phyloP scores from a whole-genome alignment of 164 flowering plant species.

The Macadamia tetraphylla region DNA sequence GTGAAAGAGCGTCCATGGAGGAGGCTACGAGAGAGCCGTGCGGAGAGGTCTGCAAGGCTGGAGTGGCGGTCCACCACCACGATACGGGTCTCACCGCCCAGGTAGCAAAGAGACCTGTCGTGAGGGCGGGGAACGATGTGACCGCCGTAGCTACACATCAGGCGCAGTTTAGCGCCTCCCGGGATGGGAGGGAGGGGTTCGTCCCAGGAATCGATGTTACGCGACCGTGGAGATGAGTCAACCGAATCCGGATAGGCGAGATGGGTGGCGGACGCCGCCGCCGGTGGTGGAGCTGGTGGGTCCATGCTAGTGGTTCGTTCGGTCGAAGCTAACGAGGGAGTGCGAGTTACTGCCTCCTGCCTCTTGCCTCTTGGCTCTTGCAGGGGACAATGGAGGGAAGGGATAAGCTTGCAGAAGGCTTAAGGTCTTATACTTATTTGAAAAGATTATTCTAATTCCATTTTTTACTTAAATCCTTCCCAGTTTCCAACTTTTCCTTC shows the following conservation, averaged over 20 bases:
- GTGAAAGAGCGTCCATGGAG: slow-evolving; percentile 45
- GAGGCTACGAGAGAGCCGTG: slow-evolving; percentile 54
- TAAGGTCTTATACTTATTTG: not conserved
- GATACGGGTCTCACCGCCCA: slow-evolving; percentile 90
- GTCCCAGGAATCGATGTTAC: slow-evolving; percentile 49
- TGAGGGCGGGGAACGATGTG: slow-evolving; percentile 89
- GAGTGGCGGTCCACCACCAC: slow-evolving; percentile 67
- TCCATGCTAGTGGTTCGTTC: slow-evolving; percentile 9
- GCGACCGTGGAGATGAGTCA: slow-evolving; percentile 59
- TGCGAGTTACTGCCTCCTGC: too few species aligned
- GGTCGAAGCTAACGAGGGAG: too few species aligned
- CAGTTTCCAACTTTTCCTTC: not conserved
- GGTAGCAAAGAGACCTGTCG: slow-evolving; percentile 78
- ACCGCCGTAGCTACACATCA: slow-evolving; percentile 95
- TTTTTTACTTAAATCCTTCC: not conserved
- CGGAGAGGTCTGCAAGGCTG: slow-evolving; percentile 50
- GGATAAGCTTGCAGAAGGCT: not conserved
- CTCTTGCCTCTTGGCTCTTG: not conserved
- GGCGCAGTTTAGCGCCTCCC: slow-evolving; percentile 48
- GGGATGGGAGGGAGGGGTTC: slow-evolving; percentile 20
- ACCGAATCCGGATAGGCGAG: slow-evolving; percentile 42
- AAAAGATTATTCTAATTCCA: too few species aligned
- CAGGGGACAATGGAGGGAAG: not conserved
- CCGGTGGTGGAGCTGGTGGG: slow-evolving; percentile 21
- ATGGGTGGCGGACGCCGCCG: slow-evolving; percentile 12